Percentiles rank a stretch among this genome's conserved stretches.
Conservation (phyloP, 1,284 basidiomycete genomes). For the Chalciporus piperatoides region DNA sequence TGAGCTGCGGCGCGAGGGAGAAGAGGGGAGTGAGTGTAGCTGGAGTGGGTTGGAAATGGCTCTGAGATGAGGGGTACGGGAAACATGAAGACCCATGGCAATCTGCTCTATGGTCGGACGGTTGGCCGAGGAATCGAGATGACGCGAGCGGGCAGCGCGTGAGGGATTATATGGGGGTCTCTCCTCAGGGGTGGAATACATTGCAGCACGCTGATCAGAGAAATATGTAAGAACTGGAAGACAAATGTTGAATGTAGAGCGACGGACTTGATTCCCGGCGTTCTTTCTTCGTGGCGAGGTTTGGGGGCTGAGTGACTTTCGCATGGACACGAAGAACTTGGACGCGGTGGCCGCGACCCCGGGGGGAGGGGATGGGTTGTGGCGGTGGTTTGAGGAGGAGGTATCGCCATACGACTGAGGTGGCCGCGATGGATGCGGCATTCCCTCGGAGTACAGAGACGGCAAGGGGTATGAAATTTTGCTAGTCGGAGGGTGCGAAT, state of each 20-base stretch:
- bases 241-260: not conserved
- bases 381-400: not conserved
- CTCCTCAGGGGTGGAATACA: constrained; percentile 56
- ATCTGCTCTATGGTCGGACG: constrained; percentile 71
- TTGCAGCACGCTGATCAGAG: constrained; percentile 32
- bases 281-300: constrained; percentile 22
- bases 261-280: constrained; percentile 19
- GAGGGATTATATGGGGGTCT: constrained; percentile 29
- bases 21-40: constrained; percentile 18
- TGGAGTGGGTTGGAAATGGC: constrained; percentile 26
- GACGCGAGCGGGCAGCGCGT: constrained; percentile 38
- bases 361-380: constrained; percentile 3
- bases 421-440: constrained; percentile 21
- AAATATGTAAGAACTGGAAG: constrained; percentile 10
- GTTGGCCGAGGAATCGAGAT: constrained; percentile 38
- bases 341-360: constrained; percentile 26
- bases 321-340: constrained; percentile 32
- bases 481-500: not conserved
- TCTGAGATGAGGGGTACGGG: constrained; percentile 65
- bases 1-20: constrained; percentile 20
- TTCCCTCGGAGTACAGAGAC: constrained; percentile 3
- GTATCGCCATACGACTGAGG: constrained; percentile 14
- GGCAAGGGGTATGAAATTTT: not conserved
- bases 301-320: constrained; percentile 27
- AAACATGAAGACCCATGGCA: constrained; percentile 71